Conservation (phyloP, 169 alveolate genomes). For the Perkinsus chesapeaki region DNA sequence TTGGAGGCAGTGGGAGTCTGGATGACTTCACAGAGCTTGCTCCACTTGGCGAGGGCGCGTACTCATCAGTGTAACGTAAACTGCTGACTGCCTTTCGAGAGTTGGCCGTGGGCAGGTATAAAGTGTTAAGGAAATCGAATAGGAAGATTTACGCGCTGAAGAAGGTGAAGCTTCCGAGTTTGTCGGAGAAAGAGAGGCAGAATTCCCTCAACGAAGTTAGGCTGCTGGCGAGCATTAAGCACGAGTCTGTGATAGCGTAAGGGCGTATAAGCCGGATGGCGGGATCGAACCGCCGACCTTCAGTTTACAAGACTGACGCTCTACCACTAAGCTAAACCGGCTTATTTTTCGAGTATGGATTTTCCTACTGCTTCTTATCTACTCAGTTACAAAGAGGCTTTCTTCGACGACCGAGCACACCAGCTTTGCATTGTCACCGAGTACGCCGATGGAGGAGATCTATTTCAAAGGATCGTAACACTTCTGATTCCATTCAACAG, state of each 20-base stretch:
- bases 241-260: conserved; percentile 4
- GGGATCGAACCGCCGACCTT: conserved; percentile 4
- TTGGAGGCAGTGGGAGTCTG: not conserved
- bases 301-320: conserved; percentile 4
- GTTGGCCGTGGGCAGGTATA: not conserved
- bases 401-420: conserved; percentile 4
- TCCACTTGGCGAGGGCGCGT: conserved; percentile 12
- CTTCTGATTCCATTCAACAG: not conserved
- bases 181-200: conserved; percentile 19
- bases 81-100: not conserved
- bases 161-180: conserved; percentile 11
- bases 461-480: conserved; percentile 50
- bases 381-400: conserved; percentile 14
- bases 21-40: conserved; percentile 7
- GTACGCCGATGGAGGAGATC: conserved; percentile 78
- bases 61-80: not conserved
- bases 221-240: conserved; percentile 15
- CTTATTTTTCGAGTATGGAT: not conserved
- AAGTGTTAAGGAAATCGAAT: conserved; percentile 6
- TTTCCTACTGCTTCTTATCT: not conserved
- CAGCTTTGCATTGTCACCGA: conserved; percentile 61
- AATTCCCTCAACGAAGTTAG: conserved; percentile 15
- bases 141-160: conserved; percentile 8
- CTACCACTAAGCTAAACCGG: conserved; percentile 4
- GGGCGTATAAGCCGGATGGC: not conserved